These are phyloP conservation scores for Flagelloscypha sp. DNA, from an alignment of 768 basidiomycete species.

Conservation along the genomic window DNA sequence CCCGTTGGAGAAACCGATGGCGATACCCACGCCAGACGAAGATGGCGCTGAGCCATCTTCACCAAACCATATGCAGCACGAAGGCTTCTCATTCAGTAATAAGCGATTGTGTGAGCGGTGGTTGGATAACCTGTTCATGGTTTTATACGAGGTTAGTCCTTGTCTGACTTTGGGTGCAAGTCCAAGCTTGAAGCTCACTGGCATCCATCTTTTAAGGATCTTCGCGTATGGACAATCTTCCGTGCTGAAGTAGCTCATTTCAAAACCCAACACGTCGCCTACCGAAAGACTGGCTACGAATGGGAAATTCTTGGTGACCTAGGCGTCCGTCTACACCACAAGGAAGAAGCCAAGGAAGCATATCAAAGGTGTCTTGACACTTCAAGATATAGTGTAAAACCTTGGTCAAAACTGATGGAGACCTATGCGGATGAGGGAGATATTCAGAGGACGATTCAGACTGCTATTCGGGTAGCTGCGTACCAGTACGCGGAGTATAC, in stretches of 20 bases:
- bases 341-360: constrained; percentile 97
- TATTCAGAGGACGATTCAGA: constrained; percentile 82
- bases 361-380: constrained; percentile 91
- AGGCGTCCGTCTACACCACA: constrained; percentile 88
- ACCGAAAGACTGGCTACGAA: constrained; percentile 92
- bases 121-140: constrained; percentile 98
- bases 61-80: constrained; percentile 30
- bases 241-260: constrained; percentile 97
- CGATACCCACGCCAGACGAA: too few species aligned
- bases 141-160: constrained; percentile 78
- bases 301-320: constrained; percentile 98
- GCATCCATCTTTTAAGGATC: constrained; percentile 58
- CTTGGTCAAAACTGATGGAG: constrained; percentile 90
- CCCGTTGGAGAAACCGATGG: constrained; percentile 35
- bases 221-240: constrained; percentile 98
- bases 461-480: constrained; percentile 85
- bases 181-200: background rate
- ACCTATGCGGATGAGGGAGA: constrained; percentile 97
- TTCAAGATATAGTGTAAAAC: constrained; percentile 80
- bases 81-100: constrained; percentile 87
- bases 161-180: background rate
- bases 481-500: constrained; percentile 89
- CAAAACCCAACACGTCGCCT: constrained; percentile 97
- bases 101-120: constrained; percentile 96
- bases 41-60: constrained; percentile 13